Evolutionary conservation across 768 basidiomycete genomes (phyloP), one percentile per base, ranked within the genome.

Genomic region (Russula brevipes): DNA sequence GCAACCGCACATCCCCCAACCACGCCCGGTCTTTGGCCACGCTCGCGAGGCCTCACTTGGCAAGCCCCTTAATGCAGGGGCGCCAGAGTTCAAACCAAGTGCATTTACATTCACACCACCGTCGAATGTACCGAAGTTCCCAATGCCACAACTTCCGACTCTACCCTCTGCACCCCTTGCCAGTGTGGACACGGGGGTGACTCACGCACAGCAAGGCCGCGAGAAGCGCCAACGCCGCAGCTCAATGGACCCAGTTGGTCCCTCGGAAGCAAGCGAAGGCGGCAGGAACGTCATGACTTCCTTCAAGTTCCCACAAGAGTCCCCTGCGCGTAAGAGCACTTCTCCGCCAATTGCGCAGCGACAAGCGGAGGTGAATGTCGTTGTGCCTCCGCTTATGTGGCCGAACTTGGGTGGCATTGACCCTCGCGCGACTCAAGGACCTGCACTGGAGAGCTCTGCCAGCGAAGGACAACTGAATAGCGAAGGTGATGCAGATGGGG

Each of bases 31-130:
- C 7, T 33, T 61, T 39, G 64, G 66, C 16, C 81, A 82, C 63
- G 52, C 66, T 33, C 79, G 80, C 16, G 66, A 72, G n/a, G 70
- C 77, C 16, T 82, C 81, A 1, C 70, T 85, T 53, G 84, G 84
- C 31, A 86, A 85, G 68, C 82, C 85, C n/a, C 81, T 94, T 60
- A 94, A 92, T 70, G 84, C 83, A 5, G 81, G 86, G 24, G 91
- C 91, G 2, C 81, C 81, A 14, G 91, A 91, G 72, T 94, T 94
- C 75, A 91, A 87, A 70, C 91, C 91, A 8, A 73, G 75, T 3
- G 80, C 81, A 17, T 93, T 93, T 74, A 89, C 83, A 17, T 93
- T 94, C 81, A 79, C 80, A n/a, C 82, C 85, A 36, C 86, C 88
- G 14, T 73, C 82, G 10, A 86, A 82, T 54, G 82, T 83, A 6